Base-by-base conservation (phyloP, 345 rosid genomes). In the Hibiscus mutabilis region DNA sequence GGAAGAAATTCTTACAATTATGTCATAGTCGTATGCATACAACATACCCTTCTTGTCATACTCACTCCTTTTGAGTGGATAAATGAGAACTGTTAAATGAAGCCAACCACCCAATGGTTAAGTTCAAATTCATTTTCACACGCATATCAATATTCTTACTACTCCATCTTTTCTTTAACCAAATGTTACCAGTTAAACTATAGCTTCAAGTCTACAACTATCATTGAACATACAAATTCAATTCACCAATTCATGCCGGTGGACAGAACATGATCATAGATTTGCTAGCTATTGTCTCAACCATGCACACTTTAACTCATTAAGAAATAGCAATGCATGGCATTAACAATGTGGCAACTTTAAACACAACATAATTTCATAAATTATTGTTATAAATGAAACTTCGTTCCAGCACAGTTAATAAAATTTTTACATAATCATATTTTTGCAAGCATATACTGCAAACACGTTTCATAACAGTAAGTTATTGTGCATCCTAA, bases 21-120 rank as follows among this genome's bases (percentile, higher is more conserved):
- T 73, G 75, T 87, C 82, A 70, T 76, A 83, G 78, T 90, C 89
- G 61, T 88, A 75, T 46, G 83, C 73, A 70, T 83, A 82, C 69
- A 73, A 63, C 91, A 86, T 83, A 84, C 92, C 88, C n/a, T 82
- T 82, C 59, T 68, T 79, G 78, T 94, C 96, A 57, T 90, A 94
- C 76, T 91, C 98, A 62, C 70, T 81, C 84, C 95, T 87, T 49
- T 85, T 78, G 56, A 64, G 74, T 1, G 98, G 93, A 80, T 94
- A 87, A 10, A 89, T 86, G 62, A 94, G 80, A 56, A 94, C 97
- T 94, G 95, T 75, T 46, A 35, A 78, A 63, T 33, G 63, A 49
- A 33, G 24, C 9, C 35, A 59, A 58, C n/a, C 58, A 66, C 24
- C 40, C 40, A 47, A 47, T 9, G 16, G 40, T 66, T 47, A 66